These are phyloP conservation scores for Ceratobasidium sp. DNA, from an alignment of 1,284 basidiomycete species.

Conservation along the genomic window DNA sequence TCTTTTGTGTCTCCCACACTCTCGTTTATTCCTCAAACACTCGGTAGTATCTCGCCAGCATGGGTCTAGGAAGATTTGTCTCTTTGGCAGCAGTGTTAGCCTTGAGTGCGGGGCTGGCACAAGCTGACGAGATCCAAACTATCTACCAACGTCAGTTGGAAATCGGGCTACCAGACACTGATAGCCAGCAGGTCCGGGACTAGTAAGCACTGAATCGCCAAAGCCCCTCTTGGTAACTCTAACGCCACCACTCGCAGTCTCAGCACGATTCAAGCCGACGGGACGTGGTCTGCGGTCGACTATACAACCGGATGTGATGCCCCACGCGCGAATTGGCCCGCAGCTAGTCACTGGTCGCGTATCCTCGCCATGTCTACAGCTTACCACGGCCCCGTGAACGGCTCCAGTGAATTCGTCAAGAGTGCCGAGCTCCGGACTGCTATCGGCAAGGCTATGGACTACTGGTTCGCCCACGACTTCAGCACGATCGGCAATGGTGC, in stretches of 20 bases:
- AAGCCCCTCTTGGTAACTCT: no score
- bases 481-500: slow-evolving; percentile 55
- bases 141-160: slow-evolving; percentile 32
- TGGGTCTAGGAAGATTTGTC: not conserved
- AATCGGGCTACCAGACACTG: not conserved
- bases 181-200: not conserved
- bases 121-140: slow-evolving; percentile 31
- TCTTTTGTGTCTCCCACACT: not conserved
- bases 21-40: not conserved
- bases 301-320: slow-evolving; percentile 69
- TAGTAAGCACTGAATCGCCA: slow-evolving; percentile 2
- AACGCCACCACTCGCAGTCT: not conserved
- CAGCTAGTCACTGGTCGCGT: slow-evolving; percentile 66
- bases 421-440: slow-evolving; percentile 57
- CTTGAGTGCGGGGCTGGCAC: not conserved
- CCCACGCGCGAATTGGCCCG: slow-evolving; percentile 73
- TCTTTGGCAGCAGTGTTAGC: not conserved
- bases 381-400: slow-evolving; percentile 22
- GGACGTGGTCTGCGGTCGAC: slow-evolving; percentile 57
- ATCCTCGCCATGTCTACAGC: slow-evolving; percentile 58
- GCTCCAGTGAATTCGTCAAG: slow-evolving; percentile 54
- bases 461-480: slow-evolving; percentile 73
- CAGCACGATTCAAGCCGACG: slow-evolving; percentile 6
- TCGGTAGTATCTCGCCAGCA: not conserved
- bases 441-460: slow-evolving; percentile 66